Base-by-base conservation (phyloP, 2,329 filamentous ascomycete genomes). In the Diaporthe citrichinensis region DNA sequence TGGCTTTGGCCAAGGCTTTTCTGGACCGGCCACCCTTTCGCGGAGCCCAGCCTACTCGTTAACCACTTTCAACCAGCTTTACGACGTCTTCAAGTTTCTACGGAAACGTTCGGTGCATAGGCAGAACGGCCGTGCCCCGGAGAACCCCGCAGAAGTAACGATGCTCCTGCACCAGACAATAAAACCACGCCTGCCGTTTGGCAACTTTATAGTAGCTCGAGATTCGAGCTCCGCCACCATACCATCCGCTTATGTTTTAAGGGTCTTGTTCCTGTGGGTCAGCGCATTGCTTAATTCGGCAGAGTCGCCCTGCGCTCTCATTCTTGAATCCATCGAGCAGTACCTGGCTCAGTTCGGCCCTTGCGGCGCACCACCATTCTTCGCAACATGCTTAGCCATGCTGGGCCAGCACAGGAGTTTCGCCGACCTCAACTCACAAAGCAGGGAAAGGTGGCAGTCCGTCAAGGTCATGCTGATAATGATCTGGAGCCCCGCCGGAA, bases 21-120 rank as follows among this genome's bases (percentile, higher is more conserved):
- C 76, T 5, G 77, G 78, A 3, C 79, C 81, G 25, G 72, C 76
- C 1, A 79, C 79, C 76, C 79, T 78, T 28, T 68, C 67, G 23
- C 78, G 81, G 28, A 82, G 77, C 41, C 80, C 82, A 2, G 81
- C 82, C 2, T 84, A 86, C 49, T 82, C 84, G 5, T 74, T 86
- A n/a, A 83, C 81, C 53, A 85, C 84, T 1, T 86, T 87, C 74
- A 86, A 85, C 73, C 86, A 87, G 76, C 79, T 87, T 2, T 85
- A 84, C 76, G 78, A 81, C 5, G 84, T 87, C 51, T 81, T 84
- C 71, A 82, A 81, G 74, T 80, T 84, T 12, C 81, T 86, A 71
- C 79, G 80, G 12, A 80, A 78, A 76, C 59, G 69, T 0, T 75
- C 73, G 3, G n/a, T 73, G 17, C 62, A 71, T n/a, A 73, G 73